Conservation (phyloP, 2,329 filamentous ascomycete species). For the Fusarium miscanthi region DNA sequence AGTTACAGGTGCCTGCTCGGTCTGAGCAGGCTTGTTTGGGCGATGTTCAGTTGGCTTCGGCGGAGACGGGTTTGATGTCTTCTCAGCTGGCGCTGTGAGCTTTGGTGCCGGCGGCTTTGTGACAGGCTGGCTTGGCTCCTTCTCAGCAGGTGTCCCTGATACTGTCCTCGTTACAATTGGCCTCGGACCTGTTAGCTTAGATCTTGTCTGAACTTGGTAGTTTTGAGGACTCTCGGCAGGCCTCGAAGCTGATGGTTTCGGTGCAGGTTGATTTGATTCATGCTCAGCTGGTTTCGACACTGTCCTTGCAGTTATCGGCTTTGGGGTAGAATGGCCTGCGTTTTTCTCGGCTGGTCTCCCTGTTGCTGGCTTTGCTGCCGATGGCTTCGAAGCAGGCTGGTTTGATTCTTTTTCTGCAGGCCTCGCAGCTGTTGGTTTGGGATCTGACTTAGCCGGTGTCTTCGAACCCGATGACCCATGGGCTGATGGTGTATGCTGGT, state of each 20-base stretch:
- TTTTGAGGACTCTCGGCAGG: neutral
- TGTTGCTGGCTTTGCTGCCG: neutral
- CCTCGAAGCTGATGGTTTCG: neutral
- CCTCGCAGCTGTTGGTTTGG: neutral
- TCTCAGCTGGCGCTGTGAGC: neutral
- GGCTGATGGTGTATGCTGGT: neutral
- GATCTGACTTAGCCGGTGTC: neutral
- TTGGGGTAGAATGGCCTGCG: no score
- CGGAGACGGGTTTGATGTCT: neutral
- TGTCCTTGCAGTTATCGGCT: neutral
- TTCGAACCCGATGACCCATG: neutral
- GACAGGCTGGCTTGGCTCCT: neutral
- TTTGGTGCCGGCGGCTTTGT: neutral
- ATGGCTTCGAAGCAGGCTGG: neutral
- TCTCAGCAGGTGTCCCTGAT: neutral
- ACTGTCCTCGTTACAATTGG: neutral
- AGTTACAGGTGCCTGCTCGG: neutral
- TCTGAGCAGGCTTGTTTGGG: neutral
- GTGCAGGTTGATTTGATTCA: neutral
- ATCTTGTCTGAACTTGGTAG: neutral
- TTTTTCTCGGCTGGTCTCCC: neutral
- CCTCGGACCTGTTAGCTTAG: neutral
- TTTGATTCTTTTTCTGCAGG: neutral
- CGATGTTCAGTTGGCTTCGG: neutral
- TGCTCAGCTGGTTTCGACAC: neutral